These are phyloP conservation scores for Whalleya microplaca DNA, from an alignment of 2,329 filamentous ascomycete species.

Conservation along the genomic window DNA sequence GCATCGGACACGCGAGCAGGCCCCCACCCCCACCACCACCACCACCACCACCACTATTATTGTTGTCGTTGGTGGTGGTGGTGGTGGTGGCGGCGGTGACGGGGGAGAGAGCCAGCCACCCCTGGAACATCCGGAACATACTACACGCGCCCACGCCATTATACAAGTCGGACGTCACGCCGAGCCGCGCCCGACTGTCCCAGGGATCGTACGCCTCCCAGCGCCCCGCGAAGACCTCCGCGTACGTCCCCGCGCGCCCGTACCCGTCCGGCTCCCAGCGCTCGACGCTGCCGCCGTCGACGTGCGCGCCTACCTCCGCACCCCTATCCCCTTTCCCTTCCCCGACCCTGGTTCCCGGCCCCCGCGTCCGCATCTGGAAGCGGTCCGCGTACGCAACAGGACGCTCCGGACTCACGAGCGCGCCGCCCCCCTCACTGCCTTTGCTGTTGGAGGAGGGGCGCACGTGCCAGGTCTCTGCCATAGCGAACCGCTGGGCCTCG, in stretches of 20 bases:
- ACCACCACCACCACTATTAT: too few relatives aligned
- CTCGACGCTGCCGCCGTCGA: slow-evolving; percentile 76
- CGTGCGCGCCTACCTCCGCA: slow-evolving; percentile 75
- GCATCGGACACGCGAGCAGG: slow-evolving; percentile 79
- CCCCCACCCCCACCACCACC: too few relatives aligned
- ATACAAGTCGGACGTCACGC: slow-evolving; percentile 75
- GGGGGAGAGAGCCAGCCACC: slow-evolving; percentile 81
- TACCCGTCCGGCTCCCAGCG: slow-evolving; percentile 76
- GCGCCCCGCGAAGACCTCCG: slow-evolving; percentile 69
- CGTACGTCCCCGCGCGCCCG: slow-evolving; percentile 69
- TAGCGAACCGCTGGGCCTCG: slow-evolving; percentile 62
- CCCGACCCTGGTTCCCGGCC: slow-evolving; percentile 70
- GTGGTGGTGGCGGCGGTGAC: slow-evolving; percentile 69
- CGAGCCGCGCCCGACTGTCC: slow-evolving; percentile 71
- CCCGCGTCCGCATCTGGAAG: slow-evolving; percentile 70
- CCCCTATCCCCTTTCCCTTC: too few relatives aligned
- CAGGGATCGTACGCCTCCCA: slow-evolving; percentile 86
- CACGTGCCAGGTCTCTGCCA: too few relatives aligned
- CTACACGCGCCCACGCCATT: slow-evolving; percentile 79
- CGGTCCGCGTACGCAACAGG: slow-evolving; percentile 73
- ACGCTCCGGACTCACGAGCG: slow-evolving; percentile 53
- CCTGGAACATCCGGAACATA: slow-evolving; percentile 87
- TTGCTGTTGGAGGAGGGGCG: slow-evolving; percentile 55
- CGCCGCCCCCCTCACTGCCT: slow-evolving; percentile 32
- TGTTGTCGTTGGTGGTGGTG: too few relatives aligned